phyloP scores from a whole-genome alignment of 257 asterid genomes.

The Thymus quinquecostatus region DNA sequence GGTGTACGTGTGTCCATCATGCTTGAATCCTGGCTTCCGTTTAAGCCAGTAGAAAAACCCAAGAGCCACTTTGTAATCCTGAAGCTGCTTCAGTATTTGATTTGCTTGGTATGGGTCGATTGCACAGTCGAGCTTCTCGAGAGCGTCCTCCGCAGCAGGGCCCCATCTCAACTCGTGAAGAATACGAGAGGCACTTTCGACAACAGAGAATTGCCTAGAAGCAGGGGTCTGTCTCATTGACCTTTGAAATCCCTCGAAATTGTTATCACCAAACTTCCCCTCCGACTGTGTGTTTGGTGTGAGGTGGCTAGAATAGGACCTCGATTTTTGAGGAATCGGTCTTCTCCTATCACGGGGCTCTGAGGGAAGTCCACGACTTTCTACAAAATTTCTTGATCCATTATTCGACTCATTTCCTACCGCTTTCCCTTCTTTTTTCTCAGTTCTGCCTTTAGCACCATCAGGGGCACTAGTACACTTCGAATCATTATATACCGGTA shows the following conservation, averaged over 20 bases:
- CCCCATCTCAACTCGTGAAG: constrained; percentile 76
- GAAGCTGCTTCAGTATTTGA: constrained; percentile 86
- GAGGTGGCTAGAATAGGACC: constrained; percentile 44
- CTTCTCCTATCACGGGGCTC: constrained; percentile 47
- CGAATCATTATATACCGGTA: constrained; percentile 33
- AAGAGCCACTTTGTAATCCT: constrained; percentile 71
- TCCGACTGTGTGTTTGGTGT: constrained; percentile 45
- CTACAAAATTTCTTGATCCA: constrained; percentile 36
- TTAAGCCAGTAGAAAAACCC: constrained; percentile 90
- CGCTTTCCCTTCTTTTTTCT: constrained; percentile 46
- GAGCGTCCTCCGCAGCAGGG: constrained; percentile 71
- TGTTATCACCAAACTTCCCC: constrained; percentile 43
- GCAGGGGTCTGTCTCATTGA: constrained; percentile 46
- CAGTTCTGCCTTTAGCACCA: constrained; percentile 43
- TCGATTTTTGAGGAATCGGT: constrained; percentile 55
- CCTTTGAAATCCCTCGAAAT: constrained; percentile 47
- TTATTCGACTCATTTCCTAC: constrained; percentile 35
- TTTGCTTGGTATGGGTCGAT: constrained; percentile 86
- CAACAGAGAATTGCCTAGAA: constrained; percentile 48
- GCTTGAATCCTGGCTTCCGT: constrained; percentile 78
- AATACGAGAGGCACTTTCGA: constrained; percentile 59
- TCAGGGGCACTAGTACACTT: constrained; percentile 27
- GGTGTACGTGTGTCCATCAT: constrained; percentile 92
- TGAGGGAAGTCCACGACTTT: constrained; percentile 35
- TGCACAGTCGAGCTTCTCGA: constrained; percentile 56